Evolutionary conservation across 345 rosid genomes (phyloP).

Genomic region (Melaleuca quinquenervia): DNA sequence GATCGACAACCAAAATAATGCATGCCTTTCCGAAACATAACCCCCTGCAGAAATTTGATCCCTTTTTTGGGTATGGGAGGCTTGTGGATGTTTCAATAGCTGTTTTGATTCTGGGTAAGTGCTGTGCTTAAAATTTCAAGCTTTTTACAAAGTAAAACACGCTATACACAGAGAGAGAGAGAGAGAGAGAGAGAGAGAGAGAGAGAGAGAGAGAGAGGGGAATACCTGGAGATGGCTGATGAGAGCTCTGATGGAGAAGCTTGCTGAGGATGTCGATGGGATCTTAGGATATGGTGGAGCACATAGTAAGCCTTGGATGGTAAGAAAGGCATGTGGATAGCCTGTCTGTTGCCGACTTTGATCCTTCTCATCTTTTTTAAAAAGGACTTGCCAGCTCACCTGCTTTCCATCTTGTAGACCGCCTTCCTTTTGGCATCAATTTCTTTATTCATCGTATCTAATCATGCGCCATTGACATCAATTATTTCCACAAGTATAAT

Average conservation of each 20-base stretch:
- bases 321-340: background rate
- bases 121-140: background rate
- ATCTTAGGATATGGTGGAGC: background rate
- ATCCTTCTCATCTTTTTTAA: background rate
- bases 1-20: background rate
- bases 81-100: background rate
- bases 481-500: background rate
- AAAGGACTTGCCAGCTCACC: background rate
- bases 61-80: background rate
- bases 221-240: background rate
- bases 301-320: background rate
- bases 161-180: background rate
- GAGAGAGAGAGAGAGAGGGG: background rate
- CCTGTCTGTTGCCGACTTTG: background rate
- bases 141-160: background rate
- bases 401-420: background rate
- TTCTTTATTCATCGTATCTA: background rate
- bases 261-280: background rate
- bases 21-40: background rate
- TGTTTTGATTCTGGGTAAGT: background rate
- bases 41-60: background rate
- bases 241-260: background rate
- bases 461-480: background rate
- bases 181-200: background rate
- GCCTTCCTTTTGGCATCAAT: background rate